These are phyloP conservation scores for Pythium plurisporium DNA, from an alignment of 352 stramenopile species.

Conservation along the genomic window DNA sequence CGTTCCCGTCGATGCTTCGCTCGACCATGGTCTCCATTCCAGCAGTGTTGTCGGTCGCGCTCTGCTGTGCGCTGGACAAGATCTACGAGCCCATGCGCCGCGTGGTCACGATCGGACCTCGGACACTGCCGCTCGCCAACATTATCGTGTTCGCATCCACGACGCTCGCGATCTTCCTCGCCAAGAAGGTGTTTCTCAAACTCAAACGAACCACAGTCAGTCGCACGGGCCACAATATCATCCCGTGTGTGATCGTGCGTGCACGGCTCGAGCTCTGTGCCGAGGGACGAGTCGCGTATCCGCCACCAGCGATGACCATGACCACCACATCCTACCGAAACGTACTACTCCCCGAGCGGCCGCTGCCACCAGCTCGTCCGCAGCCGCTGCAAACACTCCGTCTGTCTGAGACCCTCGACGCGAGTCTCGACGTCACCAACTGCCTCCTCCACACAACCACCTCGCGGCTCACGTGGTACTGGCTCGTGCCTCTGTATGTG, in stretches of 20 bases:
- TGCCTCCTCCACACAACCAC: not conserved
- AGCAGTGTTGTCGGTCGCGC: constrained; percentile 21
- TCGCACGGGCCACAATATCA: constrained; percentile 10
- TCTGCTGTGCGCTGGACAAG: constrained; percentile 21
- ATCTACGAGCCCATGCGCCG: constrained; percentile 12
- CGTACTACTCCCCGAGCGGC: too few relatives aligned
- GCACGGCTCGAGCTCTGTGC: constrained; percentile 17
- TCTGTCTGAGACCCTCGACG: not conserved
- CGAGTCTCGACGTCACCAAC: not conserved
- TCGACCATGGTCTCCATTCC: constrained; percentile 25
- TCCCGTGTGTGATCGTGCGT: constrained; percentile 25
- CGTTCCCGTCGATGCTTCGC: constrained; percentile 13
- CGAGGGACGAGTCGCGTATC: too few relatives aligned
- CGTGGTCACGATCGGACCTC: not conserved
- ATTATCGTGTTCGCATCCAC: constrained; percentile 24
- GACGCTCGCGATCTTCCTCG: constrained; percentile 28
- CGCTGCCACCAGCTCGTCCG: too few relatives aligned
- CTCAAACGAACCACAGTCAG: not conserved
- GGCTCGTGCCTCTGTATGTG: not conserved
- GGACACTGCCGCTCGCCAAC: constrained; percentile 19
- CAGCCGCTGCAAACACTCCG: constrained; percentile 21
- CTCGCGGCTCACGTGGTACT: not conserved
- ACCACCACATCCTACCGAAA: too few relatives aligned
- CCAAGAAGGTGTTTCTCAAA: constrained; percentile 20
- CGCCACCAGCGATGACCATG: too few relatives aligned